Evolutionary conservation across 2,329 filamentous ascomycete species (phyloP).

Genomic region (Aspergillus neoniger): DNA sequence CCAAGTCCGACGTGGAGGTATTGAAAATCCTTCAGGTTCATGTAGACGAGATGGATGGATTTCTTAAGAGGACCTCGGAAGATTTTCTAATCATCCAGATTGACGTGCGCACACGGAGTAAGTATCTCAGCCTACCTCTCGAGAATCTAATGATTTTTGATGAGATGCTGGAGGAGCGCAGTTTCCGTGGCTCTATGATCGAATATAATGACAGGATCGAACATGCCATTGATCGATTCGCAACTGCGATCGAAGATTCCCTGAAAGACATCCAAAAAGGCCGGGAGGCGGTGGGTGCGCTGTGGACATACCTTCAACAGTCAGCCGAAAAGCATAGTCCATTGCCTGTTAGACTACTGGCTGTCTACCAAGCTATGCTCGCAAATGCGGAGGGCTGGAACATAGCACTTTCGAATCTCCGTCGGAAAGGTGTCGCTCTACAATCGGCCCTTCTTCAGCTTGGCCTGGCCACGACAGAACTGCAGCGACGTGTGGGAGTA

Average conservation of each 20-base stretch:
- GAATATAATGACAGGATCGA: conserved; percentile 90
- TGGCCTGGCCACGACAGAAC: conserved; percentile 76
- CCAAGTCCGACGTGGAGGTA: conserved; percentile 85
- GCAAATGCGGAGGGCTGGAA: conserved; percentile 91
- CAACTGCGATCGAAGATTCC: conserved; percentile 72
- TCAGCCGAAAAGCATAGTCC: conserved; percentile 65
- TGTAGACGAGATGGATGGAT: conserved; percentile 91
- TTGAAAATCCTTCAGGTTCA: conserved; percentile 86
- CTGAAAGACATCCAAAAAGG: conserved; percentile 79
- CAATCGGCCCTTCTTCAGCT: conserved; percentile 71
- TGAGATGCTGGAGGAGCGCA: conserved; percentile 79
- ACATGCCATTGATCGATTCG: conserved; percentile 80
- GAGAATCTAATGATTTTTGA: conserved; percentile 81
- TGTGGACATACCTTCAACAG: conserved; percentile 71
- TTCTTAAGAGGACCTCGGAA: conserved; percentile 80
- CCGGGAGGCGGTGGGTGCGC: conserved; percentile 71
- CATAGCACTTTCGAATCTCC: conserved; percentile 73
- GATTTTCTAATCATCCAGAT: conserved; percentile 76
- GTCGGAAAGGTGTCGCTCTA: conserved; percentile 70
- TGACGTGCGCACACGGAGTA: conserved; percentile 78
- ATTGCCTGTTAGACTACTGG: conserved; percentile 60
- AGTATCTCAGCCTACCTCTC: conserved; percentile 78
- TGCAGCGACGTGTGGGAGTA: conserved; percentile 80
- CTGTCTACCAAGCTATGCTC: conserved; percentile 86
- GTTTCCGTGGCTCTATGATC: conserved; percentile 78